Evolutionary conservation across 129 eudicot species (phyloP).

Genomic region (sunflower (Helianthus annuus)): HanXRQr2.0-SUNRISE NC_035440.2:5463683-5464182

Average conservation of each 20-base stretch:
- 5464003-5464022: not conserved
- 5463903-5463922: slow-evolving; percentile 68
- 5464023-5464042: slow-evolving; percentile 9
- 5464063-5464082: slow-evolving; percentile 6
- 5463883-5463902: slow-evolving; percentile 57
- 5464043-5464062: slow-evolving; percentile 3
- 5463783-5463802: slow-evolving; percentile 34
- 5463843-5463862: slow-evolving; percentile 48
- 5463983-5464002: not conserved
- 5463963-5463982: not conserved
- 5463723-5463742: not conserved
- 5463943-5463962: slow-evolving; percentile 65
- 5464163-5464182: not conserved
- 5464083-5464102: not conserved
- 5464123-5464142: slow-evolving; percentile 1
- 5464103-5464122: not conserved
- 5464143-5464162: not conserved
- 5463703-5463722: not conserved
- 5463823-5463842: slow-evolving; percentile 49
- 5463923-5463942: slow-evolving; percentile 72
- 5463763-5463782: slow-evolving; percentile 22
- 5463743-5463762: slow-evolving; percentile 1
- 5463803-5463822: slow-evolving; percentile 30
- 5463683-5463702: too few relatives aligned
- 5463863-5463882: slow-evolving; percentile 52